These are phyloP conservation scores for Capsella bursapastoris DNA, from an alignment of 345 rosid species.

Conservation along the genomic window DNA sequence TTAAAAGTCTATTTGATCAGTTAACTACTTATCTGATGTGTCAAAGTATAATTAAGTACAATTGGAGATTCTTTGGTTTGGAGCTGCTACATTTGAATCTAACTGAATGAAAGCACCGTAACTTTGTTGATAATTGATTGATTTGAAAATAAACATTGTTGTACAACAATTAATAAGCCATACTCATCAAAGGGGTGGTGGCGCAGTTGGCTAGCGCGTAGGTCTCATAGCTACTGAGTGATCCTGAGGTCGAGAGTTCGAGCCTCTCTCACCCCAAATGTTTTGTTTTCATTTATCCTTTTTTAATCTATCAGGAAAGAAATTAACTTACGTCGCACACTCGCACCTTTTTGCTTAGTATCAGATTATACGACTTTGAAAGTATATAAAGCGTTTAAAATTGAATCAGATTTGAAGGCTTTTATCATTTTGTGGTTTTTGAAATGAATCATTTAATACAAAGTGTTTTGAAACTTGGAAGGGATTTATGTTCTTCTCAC, in stretches of 20 bases:
- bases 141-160: too few species aligned
- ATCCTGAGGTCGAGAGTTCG: slow-evolving; percentile 98
- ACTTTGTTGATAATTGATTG: too few species aligned
- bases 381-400: not conserved
- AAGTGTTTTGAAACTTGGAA: not conserved
- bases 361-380: not conserved
- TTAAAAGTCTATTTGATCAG: not conserved
- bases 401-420: not conserved
- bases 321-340: not conserved
- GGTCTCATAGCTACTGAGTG: slow-evolving; percentile 88
- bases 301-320: not conserved
- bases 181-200: slow-evolving; percentile 54
- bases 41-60: too few species aligned
- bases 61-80: too few species aligned
- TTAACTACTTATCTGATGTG: too few species aligned
- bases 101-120: too few species aligned
- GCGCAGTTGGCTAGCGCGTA: slow-evolving; percentile 99
- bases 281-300: not conserved
- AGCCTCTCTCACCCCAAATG: slow-evolving; percentile 90
- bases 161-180: too few species aligned
- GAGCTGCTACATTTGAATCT: too few species aligned
- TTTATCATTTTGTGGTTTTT: not conserved
- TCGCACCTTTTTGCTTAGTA: not conserved
- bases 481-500: not conserved
- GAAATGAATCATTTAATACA: not conserved